Base-by-base conservation (phyloP, 441 rosid species). In the Gossypium aridum region DNA sequence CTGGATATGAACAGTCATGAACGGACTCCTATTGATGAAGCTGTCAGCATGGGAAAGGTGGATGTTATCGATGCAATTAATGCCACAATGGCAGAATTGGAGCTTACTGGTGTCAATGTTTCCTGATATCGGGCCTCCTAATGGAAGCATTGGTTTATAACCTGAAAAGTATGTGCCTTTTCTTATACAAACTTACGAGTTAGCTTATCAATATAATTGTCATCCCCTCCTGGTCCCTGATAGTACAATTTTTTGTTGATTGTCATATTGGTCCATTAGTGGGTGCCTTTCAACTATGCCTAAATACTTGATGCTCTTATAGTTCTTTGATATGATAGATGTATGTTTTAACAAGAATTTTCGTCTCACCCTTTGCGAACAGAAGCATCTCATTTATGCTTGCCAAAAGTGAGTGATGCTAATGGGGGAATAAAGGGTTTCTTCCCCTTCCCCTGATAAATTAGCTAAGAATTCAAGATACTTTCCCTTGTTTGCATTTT, bases 1-100 rank as follows among this genome's bases (percentile, higher is more conserved):
- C 43, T 64, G 71, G 77, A 78, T 78, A 65, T 67, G 73, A 17
- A 37, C 86, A 95, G 97, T 87, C 92, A 90, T 43, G 97, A 95
- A 79, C 84, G 86, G 75, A 88, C 85, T 45, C 96, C 99, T 1
- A 72, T 94, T 60, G 98, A 92, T 65, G 98, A 92, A 86, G 98
- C 96, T 37, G 75, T 91, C 74, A 85, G 81, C 76, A 79, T 75
- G 66, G 95, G 90, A 61, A 90, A 90, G 83, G 71, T 87, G 89
- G 93, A 85, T 68, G 85, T 87, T 43, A 72, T 89, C 2, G 91
- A 91, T 66, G 88, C 92, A 12, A 87, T 95, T 55, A 89, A 89
- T 76, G 79, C 83, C 16, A 80, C 94, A 67, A 86, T 74, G 9
- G 85, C 92, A 9, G 91, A 89, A 81, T 37, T 83, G 83, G 98